A percentile compares a stretch with the other conserved stretches of the same genome.
Evolutionary conservation across 768 basidiomycete genomes (phyloP).

Genomic region (Kwoniella dendrophila): DNA sequence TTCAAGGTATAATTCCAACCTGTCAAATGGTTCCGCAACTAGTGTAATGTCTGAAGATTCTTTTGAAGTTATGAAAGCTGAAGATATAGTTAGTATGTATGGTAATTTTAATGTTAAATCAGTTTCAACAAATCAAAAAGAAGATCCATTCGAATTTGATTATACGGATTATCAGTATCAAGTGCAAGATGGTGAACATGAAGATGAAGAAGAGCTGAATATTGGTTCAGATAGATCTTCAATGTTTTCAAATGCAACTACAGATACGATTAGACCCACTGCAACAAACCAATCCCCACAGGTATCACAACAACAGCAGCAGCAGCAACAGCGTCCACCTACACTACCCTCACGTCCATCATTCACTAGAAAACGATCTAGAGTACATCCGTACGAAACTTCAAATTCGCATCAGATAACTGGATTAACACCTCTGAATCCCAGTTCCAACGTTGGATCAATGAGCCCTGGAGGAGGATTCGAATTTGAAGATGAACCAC

Average conservation of each 20-base stretch:
- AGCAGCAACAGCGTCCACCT: conserved; percentile 10
- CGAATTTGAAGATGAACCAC: conserved; percentile 20
- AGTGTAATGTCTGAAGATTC: conserved; percentile 30
- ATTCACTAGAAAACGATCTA: conserved; percentile 15
- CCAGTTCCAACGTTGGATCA: too few relatives aligned
- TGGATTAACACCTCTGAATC: not conserved
- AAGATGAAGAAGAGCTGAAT: conserved; percentile 11
- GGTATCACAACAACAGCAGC: not conserved
- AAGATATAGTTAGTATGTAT: conserved; percentile 34
- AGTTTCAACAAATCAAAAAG: conserved; percentile 2
- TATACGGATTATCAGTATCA: not conserved
- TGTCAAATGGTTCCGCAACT: conserved; percentile 20
- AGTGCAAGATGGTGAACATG: not conserved
- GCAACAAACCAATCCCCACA: not conserved
- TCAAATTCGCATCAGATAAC: not conserved
- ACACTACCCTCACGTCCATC: conserved; percentile 18
- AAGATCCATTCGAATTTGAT: conserved; percentile 19
- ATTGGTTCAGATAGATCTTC: conserved; percentile 12
- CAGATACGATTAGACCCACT: conserved; percentile 5
- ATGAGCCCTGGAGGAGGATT: too few relatives aligned
- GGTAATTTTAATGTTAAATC: conserved; percentile 17
- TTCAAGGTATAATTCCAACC: conserved; percentile 9
- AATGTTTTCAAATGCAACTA: conserved; percentile 12
- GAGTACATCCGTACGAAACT: conserved; percentile 21
- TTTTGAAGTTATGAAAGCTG: conserved; percentile 33